Evolutionary conservation across 768 basidiomycete genomes (phyloP), one percentile per base, ranked within the genome.

Genomic region (Boletus tomentosulus): DNA sequence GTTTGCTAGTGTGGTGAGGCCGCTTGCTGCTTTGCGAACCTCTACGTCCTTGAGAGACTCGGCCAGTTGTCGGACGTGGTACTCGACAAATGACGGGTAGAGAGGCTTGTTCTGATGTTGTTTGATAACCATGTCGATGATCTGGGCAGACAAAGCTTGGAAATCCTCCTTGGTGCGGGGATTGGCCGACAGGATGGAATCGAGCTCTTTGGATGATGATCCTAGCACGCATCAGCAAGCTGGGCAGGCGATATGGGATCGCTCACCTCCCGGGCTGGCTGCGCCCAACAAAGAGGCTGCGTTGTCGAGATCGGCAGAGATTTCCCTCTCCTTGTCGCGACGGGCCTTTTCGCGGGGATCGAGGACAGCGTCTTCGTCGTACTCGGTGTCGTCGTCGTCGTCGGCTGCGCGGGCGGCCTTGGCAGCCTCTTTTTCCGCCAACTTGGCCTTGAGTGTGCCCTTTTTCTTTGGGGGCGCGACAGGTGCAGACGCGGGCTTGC

Each of bases 111-210:
- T 70, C 62, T 88, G 79, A 71, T 95, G 92, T 62, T 81, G 84
- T 61, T 86, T 85, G 73, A 93, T 76, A 61, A 98, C 69, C 53
- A 78, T 75, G 45, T 89, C 81, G 63, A 90, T 81, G 63, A 99
- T 84, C 51, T 80, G 74, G 41, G 82, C 68, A 3, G 94, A 92
- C 60, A 96, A 75, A 25, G 74, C 71, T 43, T 84, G 72, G 68
- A 95, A 96, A 62, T 98, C 94, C 37, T 90, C 90, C 71, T 93
- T 95, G 44, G 89, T 90, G 53, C 87, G 86, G 3, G 93, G 94
- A 66, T 89, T 81, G 59, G 81, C 81, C 5, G 86, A 86, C 53
- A 96, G 76, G 38, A 94, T 75, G 4, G 80, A 74, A 67, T 89
- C 85, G 43, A 91, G 76, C 43, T 86, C 87, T 33, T 77, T 74